Evolutionary conservation across 169 alveolate species (phyloP).

Genomic region (Plasmodium chabaudi): DNA sequence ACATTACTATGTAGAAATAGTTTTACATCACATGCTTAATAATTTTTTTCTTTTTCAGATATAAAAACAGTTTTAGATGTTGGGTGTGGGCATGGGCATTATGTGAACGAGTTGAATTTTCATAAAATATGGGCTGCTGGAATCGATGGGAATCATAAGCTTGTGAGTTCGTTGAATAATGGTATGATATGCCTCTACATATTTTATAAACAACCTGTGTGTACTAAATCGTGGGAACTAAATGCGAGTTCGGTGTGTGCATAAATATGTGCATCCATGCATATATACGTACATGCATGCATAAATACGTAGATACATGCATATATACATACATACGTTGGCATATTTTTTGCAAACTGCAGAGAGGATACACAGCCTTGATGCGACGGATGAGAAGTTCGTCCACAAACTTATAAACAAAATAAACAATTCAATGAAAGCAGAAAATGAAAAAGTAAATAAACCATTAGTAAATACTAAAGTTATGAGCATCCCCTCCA

Average conservation of each 20-base stretch:
- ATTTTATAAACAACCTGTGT: too few relatives aligned
- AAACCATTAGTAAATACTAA: not conserved
- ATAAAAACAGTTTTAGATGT: conserved; percentile 42
- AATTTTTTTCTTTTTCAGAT: conserved; percentile 20
- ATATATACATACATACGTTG: not conserved
- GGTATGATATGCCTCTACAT: not conserved
- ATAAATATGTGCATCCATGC: too few relatives aligned
- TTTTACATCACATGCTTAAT: not conserved
- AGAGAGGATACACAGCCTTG: conserved; percentile 36
- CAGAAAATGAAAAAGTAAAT: not conserved
- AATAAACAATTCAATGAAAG: conserved; percentile 15
- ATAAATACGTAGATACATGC: not conserved
- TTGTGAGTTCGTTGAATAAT: conserved; percentile 33
- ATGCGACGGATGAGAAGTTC: conserved; percentile 50
- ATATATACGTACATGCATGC: too few relatives aligned
- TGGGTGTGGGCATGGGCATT: conserved; percentile 66
- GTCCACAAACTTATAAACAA: conserved; percentile 12
- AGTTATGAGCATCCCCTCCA: conserved; percentile 1
- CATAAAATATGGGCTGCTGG: conserved; percentile 67
- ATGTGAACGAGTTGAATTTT: conserved; percentile 66
- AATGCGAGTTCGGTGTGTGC: too few relatives aligned
- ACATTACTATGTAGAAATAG: too few relatives aligned
- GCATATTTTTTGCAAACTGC: not conserved
- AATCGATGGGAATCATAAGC: conserved; percentile 61
- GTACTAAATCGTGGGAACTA: too few relatives aligned